Percentiles rank a stretch among this genome's conserved stretches.
These are phyloP conservation scores for Emmonsiellopsis sp. DNA, from an alignment of 2,329 filamentous ascomycete genomes.

Conservation along the genomic window DNA sequence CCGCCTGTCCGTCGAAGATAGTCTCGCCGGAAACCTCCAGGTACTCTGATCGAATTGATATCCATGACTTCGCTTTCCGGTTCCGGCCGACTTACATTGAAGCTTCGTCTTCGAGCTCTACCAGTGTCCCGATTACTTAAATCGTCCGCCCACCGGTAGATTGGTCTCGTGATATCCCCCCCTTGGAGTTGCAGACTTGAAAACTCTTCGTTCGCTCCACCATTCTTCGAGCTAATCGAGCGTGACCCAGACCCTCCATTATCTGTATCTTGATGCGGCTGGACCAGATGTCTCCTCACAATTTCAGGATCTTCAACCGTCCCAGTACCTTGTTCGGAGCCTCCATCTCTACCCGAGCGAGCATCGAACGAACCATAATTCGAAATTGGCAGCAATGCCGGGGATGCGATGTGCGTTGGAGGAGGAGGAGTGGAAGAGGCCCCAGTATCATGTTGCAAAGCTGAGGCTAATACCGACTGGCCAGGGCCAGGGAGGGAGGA, in stretches of 20 bases:
- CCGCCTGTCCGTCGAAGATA: conserved; percentile 69
- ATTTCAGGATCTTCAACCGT: conserved; percentile 86
- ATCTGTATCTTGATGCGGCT: conserved; percentile 43
- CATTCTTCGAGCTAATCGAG: conserved; percentile 15
- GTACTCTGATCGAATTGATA: conserved; percentile 83
- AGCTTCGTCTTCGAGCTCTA: conserved; percentile 65
- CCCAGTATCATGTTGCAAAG: conserved; percentile 66
- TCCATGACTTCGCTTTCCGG: conserved; percentile 73
- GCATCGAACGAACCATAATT: conserved; percentile 82
- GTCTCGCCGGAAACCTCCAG: conserved; percentile 86
- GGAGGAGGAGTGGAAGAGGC: conserved; percentile 34
- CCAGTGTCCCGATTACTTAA: conserved; percentile 55
- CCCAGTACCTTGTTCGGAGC: conserved; percentile 40
- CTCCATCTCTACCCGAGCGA: conserved; percentile 43
- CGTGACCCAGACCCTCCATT: conserved; percentile 19
- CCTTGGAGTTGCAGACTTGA: conserved; percentile 88
- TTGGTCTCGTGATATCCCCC: conserved; percentile 86
- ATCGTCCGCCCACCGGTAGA: conserved; percentile 94
- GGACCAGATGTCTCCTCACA: conserved; percentile 77
- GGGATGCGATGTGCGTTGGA: conserved; percentile 11
- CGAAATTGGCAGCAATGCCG: conserved; percentile 52
- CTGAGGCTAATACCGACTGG: conserved; percentile 78
- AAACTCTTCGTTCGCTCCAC: conserved; percentile 65
- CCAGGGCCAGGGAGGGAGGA: conserved; percentile 65
- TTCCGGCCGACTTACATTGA: conserved; percentile 64